phyloP scores from a whole-genome alignment of 108 stramenopile genomes.

The Aurantiochytrium sp. region DNA sequence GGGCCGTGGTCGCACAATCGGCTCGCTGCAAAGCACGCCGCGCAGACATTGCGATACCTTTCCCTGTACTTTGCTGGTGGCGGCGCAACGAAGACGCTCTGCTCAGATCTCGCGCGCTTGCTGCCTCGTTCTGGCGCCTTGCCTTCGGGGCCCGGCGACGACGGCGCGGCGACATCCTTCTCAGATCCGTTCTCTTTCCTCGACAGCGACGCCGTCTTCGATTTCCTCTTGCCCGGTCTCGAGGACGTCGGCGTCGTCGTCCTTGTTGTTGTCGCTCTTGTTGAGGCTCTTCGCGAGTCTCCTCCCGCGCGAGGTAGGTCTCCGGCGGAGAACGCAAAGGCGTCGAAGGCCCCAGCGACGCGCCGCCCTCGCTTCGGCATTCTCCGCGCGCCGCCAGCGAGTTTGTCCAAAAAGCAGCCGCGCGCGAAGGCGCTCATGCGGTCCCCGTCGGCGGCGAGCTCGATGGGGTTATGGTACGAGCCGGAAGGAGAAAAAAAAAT shows the following conservation, averaged over 20 bases:
- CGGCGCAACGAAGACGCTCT: background rate
- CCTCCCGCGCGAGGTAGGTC: background rate
- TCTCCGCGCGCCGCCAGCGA: too few species aligned
- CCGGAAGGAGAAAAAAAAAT: background rate
- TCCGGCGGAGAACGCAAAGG: background rate
- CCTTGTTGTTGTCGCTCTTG: background rate
- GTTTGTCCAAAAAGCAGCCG: background rate
- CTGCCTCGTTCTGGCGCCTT: background rate
- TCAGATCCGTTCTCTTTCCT: too few species aligned
- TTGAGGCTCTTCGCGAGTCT: background rate
- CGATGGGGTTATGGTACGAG: background rate
- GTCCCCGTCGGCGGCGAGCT: background rate
- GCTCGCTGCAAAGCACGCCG: background rate
- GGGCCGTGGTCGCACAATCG: background rate
- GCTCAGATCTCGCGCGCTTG: background rate
- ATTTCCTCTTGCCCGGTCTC: too few species aligned
- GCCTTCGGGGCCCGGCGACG: too few species aligned
- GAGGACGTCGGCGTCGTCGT: background rate
- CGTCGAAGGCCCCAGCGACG: background rate
- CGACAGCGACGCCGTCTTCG: too few species aligned
- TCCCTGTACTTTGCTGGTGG: background rate
- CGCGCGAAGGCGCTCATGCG: background rate
- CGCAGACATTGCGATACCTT: background rate
- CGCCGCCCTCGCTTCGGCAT: background rate
- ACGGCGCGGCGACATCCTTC: too few species aligned